Percentiles rank a stretch among this genome's conserved stretches.
These are phyloP conservation scores for Pleurotus salmoneostramineus DNA, from an alignment of 768 basidiomycete genomes.

Conservation along the genomic window DNA sequence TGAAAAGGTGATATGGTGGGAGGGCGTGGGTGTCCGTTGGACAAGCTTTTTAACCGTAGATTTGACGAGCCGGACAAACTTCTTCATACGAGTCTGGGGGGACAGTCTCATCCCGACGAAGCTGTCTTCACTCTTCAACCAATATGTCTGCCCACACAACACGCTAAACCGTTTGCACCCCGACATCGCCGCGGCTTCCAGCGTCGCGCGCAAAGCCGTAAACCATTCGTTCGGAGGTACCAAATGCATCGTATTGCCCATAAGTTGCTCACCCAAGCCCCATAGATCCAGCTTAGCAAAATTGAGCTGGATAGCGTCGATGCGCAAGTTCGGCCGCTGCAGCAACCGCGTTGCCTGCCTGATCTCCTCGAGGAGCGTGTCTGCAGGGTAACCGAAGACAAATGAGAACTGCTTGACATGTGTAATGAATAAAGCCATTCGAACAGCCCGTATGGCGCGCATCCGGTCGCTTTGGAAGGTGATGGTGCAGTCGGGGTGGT, in stretches of 20 bases:
- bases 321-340: not conserved
- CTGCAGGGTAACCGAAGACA: slow-evolving; percentile 6
- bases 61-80: not conserved
- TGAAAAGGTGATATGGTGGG: not conserved
- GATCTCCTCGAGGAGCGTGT: not conserved
- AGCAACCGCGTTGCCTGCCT: slow-evolving; percentile 1
- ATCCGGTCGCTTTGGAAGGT: slow-evolving; percentile 5
- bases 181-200: not conserved
- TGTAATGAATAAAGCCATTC: slow-evolving; percentile 11
- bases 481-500: slow-evolving; percentile 5
- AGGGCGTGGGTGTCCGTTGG: not conserved
- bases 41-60: not conserved
- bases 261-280: not conserved
- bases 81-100: not conserved
- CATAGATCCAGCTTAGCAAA: not conserved
- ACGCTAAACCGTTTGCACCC: not conserved
- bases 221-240: not conserved
- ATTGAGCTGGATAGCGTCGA: slow-evolving; percentile 1
- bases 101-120: not conserved
- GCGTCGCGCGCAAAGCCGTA: not conserved
- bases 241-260: slow-evolving; percentile 1
- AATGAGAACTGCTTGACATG: slow-evolving; percentile 9
- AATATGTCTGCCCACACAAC: not conserved
- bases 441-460: slow-evolving; percentile 9
- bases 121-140: not conserved